Percentiles rank a stretch among this genome's conserved stretches.
phyloP scores from a whole-genome alignment of 139 green algal species.

The Chlamydomonas sphaeroides region DNA sequence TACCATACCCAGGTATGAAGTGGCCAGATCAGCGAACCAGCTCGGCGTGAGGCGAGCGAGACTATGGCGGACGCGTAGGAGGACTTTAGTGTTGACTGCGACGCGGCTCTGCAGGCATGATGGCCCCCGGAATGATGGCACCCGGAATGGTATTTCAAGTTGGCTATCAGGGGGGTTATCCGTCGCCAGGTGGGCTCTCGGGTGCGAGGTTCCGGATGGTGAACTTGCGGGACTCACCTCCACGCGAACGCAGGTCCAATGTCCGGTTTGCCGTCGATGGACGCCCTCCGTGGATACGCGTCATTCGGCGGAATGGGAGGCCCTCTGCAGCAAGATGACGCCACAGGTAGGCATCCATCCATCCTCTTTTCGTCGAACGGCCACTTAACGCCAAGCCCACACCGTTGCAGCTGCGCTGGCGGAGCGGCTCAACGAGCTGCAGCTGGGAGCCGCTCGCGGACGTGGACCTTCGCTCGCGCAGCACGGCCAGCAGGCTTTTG shows the following conservation, averaged over 20 bases:
- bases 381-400: too few relatives aligned
- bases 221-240: too few relatives aligned
- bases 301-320: constrained; percentile 8
- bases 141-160: constrained; percentile 16
- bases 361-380: too few relatives aligned
- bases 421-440: constrained; percentile 30
- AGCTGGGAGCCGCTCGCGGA: constrained; percentile 2
- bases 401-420: constrained; percentile 26
- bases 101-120: constrained; percentile 35
- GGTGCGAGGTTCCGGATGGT: not conserved
- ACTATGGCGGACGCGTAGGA: too few relatives aligned
- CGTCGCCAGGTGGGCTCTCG: constrained; percentile 21
- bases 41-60: too few relatives aligned
- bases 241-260: constrained; percentile 33
- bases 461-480: not conserved
- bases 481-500: not conserved
- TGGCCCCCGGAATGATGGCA: constrained; percentile 23
- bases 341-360: constrained; percentile 9
- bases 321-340: constrained; percentile 9
- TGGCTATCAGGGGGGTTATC: constrained; percentile 17
- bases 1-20: too few relatives aligned
- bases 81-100: too few relatives aligned
- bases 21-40: too few relatives aligned
- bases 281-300: constrained; percentile 3
- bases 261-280: not conserved